phyloP scores from a whole-genome alignment of 1,139 yeast species.

The Taiozyma onychis region DNA sequence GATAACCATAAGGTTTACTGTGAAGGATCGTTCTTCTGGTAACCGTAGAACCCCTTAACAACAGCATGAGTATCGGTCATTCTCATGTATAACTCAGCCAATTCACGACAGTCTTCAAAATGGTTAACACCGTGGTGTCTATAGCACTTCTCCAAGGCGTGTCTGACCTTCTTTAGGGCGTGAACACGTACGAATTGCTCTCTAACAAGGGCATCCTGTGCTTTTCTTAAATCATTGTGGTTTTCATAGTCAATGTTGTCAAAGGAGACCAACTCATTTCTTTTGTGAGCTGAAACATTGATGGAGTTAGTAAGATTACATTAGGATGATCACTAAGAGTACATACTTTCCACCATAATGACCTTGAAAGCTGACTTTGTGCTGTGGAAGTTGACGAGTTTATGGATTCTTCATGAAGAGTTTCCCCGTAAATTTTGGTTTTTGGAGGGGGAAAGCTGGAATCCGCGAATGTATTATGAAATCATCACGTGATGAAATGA shows the following conservation, averaged over 20 bases:
- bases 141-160: constrained; percentile 64
- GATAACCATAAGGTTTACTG: constrained; percentile 35
- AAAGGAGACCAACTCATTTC: constrained; percentile 75
- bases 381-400: background rate
- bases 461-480: background rate
- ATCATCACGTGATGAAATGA: background rate
- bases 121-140: constrained; percentile 67
- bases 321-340: background rate
- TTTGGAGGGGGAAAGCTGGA: background rate
- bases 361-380: background rate
- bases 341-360: background rate
- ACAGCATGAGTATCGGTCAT: constrained; percentile 60
- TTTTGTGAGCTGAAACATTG: constrained; percentile 37
- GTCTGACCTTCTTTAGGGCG: constrained; percentile 63
- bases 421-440: background rate
- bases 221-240: constrained; percentile 56
- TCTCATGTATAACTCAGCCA: constrained; percentile 73
- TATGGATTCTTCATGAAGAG: background rate
- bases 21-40: constrained; percentile 81
- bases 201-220: constrained; percentile 71
- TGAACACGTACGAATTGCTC: constrained; percentile 76
- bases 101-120: constrained; percentile 70
- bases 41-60: constrained; percentile 69
- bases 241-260: constrained; percentile 78
- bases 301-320: background rate